Evolutionary conservation across 768 basidiomycete genomes (phyloP).

Genomic region (Flagelloscypha sp.): DNA sequence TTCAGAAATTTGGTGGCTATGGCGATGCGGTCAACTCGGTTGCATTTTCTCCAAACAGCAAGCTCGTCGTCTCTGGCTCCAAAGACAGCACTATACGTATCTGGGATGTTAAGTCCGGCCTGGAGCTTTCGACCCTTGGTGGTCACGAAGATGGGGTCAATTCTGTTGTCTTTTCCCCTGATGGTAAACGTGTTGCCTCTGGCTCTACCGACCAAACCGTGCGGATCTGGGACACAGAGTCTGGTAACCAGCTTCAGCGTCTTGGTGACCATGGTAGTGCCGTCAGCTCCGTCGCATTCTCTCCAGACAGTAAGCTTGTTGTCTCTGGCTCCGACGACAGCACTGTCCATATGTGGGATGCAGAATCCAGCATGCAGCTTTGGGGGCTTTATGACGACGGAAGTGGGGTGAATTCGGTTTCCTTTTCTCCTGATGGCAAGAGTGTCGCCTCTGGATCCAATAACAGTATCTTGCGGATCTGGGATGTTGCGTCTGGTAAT

Average conservation of each 20-base stretch:
- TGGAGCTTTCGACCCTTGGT: slow-evolving; percentile 33
- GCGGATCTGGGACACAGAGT: slow-evolving; percentile 54
- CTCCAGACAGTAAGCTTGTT: slow-evolving; percentile 71
- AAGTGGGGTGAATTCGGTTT: slow-evolving; percentile 76
- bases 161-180: slow-evolving; percentile 84
- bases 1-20: slow-evolving; percentile 3
- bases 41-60: slow-evolving; percentile 82
- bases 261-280: slow-evolving; percentile 75
- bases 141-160: slow-evolving; percentile 94
- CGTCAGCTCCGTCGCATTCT: slow-evolving; percentile 76
- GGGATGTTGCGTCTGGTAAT: slow-evolving; percentile 61
- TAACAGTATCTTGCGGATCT: slow-evolving; percentile 76
- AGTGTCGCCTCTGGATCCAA: too few species aligned
- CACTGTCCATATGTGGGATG: slow-evolving; percentile 84
- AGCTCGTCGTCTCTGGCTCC: slow-evolving; percentile 81
- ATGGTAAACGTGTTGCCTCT: slow-evolving; percentile 80
- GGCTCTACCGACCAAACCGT: slow-evolving; percentile 73
- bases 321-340: slow-evolving; percentile 89
- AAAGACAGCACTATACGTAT: slow-evolving; percentile 55
- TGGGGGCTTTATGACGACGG: too few species aligned
- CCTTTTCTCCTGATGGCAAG: slow-evolving; percentile 72
- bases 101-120: slow-evolving; percentile 29
- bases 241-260: slow-evolving; percentile 51
- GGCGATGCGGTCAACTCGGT: slow-evolving; percentile 66
- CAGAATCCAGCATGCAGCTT: too few species aligned